Base-by-base conservation (phyloP, 2,329 filamentous ascomycete species). In the Blastomyces parvus region DNA sequence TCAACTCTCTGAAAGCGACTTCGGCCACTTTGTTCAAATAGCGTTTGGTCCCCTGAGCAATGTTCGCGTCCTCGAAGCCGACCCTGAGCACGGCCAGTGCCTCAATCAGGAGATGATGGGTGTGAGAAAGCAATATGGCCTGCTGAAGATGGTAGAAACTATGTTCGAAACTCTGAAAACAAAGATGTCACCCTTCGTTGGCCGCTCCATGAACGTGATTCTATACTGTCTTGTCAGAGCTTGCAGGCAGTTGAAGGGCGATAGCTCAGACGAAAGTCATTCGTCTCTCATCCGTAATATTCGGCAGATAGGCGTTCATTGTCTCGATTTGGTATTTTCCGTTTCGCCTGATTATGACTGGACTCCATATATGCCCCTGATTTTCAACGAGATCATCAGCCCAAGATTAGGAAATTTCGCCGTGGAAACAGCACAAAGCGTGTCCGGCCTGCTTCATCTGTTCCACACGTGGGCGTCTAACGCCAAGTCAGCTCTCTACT, bases 141-240 rank as follows among this genome's bases (percentile, higher is more conserved):
- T 97, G 72, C 79, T 96, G 60, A 96, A 95, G 72, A 94, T 97
- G 90, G 82, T 94, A 59, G 87, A 91, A 64, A 86, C 93, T 13
- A 85, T 97, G 73, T 86, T 97, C 64, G 88, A 88, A 63, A 91
- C 94, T 61, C 83, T 97, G 44, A 91, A 92, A 61, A 85, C 83
- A 5, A 87, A 87, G 62, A 85, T 95, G 62, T 76, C 81, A 2
- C 83, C 86, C 0, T 93, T 89, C 69, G 83, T 88, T 59, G 79
- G 83, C 19, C 83, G 82, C 14, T 81, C 97, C 4, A 80, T 93
- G 66, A 86, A 93, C 69, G 85, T 91, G 0, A 82, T 95, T 0
- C 78, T 97, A 0, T 93, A 91, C 72, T 97, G 91, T 72, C 79
- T 94, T 36, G 82, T 95, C 56, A 84, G 84, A 66, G 84, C 89